Conservation (phyloP, 305 asterid genomes). For the Fraxinus nigra region DNA sequence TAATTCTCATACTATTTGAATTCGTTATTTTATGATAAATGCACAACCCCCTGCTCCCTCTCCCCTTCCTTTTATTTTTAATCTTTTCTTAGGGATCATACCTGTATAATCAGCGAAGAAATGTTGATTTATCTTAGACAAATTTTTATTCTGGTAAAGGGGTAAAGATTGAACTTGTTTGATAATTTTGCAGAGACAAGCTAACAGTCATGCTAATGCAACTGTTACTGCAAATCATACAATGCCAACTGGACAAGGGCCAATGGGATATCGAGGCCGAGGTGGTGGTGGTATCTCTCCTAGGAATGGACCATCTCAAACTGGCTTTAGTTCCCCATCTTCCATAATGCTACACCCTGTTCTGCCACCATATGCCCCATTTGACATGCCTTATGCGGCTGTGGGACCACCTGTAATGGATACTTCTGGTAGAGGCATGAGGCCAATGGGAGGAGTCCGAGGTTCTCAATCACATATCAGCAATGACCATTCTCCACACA, state of each 20-base stretch:
- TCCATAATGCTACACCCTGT: constrained; percentile 61
- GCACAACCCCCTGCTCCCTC: not conserved
- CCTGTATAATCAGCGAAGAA: not conserved
- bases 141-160: not conserved
- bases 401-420: constrained; percentile 54
- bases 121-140: not conserved
- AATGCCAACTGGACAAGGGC: constrained; percentile 45
- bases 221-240: constrained; percentile 46
- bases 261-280: constrained; percentile 55
- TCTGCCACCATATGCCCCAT: constrained; percentile 33
- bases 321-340: constrained; percentile 46
- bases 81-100: not conserved
- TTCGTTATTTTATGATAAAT: not conserved
- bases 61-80: not conserved
- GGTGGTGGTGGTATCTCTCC: constrained; percentile 25
- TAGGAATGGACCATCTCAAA: constrained; percentile 47
- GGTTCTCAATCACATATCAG: constrained; percentile 44
- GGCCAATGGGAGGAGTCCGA: constrained; percentile 51
- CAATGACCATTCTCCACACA: constrained; percentile 50
- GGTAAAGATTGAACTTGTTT: not conserved
- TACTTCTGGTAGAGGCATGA: constrained; percentile 46
- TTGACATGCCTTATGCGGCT: constrained; percentile 39
- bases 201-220: constrained; percentile 37
- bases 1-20: not conserved
- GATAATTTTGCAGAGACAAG: constrained; percentile 37